Evolutionary conservation across 2,329 filamentous ascomycete species (phyloP).

Genomic region (Fusarium nurragi): DNA sequence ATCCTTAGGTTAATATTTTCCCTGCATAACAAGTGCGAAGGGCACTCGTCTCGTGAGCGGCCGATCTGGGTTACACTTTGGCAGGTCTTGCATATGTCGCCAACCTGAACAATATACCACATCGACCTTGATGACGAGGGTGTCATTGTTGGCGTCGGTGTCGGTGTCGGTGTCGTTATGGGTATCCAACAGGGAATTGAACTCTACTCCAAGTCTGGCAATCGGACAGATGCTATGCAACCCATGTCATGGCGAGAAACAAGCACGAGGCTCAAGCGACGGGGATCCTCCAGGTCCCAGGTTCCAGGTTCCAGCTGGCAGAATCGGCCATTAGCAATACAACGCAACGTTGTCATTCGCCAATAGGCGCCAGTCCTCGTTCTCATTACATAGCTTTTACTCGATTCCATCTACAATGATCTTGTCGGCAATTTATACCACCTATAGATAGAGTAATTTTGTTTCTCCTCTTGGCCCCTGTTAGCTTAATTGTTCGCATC

Average conservation of each 20-base stretch:
- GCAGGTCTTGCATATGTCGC: slow-evolving; percentile 24
- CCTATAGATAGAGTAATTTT: slow-evolving; percentile 14
- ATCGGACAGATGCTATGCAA: slow-evolving; percentile 24
- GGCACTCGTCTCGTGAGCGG: slow-evolving; percentile 18
- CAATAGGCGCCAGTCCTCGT: slow-evolving; percentile 39
- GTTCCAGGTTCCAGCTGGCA: slow-evolving; percentile 30
- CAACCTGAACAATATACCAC: slow-evolving; percentile 5
- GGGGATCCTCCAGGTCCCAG: slow-evolving; percentile 26
- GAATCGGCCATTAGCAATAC: too few species aligned
- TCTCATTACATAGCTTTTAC: slow-evolving; percentile 46
- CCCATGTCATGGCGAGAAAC: slow-evolving; percentile 31
- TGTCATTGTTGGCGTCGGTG: background rate
- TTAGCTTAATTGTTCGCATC: slow-evolving; percentile 31
- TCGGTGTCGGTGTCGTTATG: background rate
- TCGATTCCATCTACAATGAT: slow-evolving; percentile 43
- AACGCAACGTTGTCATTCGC: slow-evolving; percentile 38
- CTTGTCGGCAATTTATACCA: background rate
- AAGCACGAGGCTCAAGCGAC: background rate
- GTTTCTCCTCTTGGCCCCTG: slow-evolving; percentile 30
- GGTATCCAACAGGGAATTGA: background rate
- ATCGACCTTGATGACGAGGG: slow-evolving; percentile 8
- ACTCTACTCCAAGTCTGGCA: background rate
- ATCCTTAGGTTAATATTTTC: slow-evolving; percentile 17
- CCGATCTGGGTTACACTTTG: slow-evolving; percentile 21
- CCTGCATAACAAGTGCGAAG: slow-evolving; percentile 20